A percentile compares a stretch with the other conserved stretches of the same genome.
Conservation (phyloP, 2,329 filamentous ascomycete genomes). For the Pseudogymnoascus sp. region DNA sequence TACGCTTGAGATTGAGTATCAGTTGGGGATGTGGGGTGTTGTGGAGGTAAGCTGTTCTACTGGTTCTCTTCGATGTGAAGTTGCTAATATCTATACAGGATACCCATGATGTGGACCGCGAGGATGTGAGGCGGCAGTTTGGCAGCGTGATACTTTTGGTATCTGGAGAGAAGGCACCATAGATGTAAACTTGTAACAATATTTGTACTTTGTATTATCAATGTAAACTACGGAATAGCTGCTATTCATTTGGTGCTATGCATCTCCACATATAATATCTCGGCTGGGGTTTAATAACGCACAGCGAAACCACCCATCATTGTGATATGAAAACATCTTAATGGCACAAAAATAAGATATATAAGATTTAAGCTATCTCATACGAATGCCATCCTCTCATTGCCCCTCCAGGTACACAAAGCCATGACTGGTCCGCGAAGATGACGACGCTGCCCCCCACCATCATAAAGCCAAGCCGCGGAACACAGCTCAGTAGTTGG, state of each 20-base stretch:
- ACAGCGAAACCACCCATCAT: background rate
- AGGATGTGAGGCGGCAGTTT: slow-evolving; percentile 79
- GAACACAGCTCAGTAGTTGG: background rate
- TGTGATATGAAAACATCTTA: background rate
- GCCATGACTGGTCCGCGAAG: background rate
- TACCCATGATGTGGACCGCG: slow-evolving; percentile 91
- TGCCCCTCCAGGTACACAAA: background rate
- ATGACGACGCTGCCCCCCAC: slow-evolving; percentile 3
- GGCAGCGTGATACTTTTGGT: slow-evolving; percentile 81
- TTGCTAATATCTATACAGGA: slow-evolving; percentile 37
- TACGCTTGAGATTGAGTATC: slow-evolving; percentile 81
- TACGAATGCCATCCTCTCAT: background rate
- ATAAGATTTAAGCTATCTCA: background rate
- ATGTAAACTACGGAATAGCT: background rate
- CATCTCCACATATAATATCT: background rate
- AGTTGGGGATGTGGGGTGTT: slow-evolving; percentile 87
- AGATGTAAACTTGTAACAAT: background rate
- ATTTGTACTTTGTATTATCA: background rate
- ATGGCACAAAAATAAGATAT: background rate
- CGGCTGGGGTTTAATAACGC: background rate
- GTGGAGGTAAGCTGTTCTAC: slow-evolving; percentile 49
- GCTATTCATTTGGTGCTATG: background rate
- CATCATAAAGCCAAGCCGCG: background rate
- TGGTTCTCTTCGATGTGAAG: background rate
- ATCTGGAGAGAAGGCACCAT: slow-evolving; percentile 37